Evolutionary conservation across 345 rosid species (phyloP), one percentile per base, ranked within the genome.

Genomic region (Triadica sebifera): DNA sequence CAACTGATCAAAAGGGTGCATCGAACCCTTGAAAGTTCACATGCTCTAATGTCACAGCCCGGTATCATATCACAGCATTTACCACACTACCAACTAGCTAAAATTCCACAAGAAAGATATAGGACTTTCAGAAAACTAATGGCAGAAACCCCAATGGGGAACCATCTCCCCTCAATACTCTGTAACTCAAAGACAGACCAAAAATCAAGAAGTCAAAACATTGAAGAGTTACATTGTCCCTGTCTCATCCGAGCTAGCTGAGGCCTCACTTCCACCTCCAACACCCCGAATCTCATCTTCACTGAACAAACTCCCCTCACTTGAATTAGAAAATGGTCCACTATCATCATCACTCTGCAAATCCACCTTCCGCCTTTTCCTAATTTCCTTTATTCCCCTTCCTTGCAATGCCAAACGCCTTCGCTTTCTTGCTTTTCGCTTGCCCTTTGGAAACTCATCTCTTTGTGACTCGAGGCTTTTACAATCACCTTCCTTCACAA

Each of bases 391-490:
- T 60, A 91, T 74, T 77, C 88, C 90, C 83, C 90, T 89, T 64
- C 98, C 97, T 85, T 90, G 94, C 65, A 91, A 81, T 69, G 90
- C 85, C 71, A 90, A 78, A 41, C 90, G 87, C 81, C 97, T 83
- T 38, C 99, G 78, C 81, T 90, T 91, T 82, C 97, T 88, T 50
- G 94, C 96, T 76, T 91, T 89, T 52, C 97, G 80, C 82, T 96
- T 96, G 46, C 97, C 99, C 89, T 93, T 93, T 8, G 98, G 98
- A 77, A 87, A 88, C 57, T 90, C 98, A 74, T 93, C 97, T 69
- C 83, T 87, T 71, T 86, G 96, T 41, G 98, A 86, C 58, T 85
- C 89, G 7, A 86, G 77, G 80, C 84, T 74, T 73, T 76, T 86
- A 70, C 85, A 67, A 38, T 87, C 94, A 65, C 58, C 78, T 75